Evolutionary conservation across 2,329 filamentous ascomycete species (phyloP).

Genomic region (Colletotrichum camelliae): DNA sequence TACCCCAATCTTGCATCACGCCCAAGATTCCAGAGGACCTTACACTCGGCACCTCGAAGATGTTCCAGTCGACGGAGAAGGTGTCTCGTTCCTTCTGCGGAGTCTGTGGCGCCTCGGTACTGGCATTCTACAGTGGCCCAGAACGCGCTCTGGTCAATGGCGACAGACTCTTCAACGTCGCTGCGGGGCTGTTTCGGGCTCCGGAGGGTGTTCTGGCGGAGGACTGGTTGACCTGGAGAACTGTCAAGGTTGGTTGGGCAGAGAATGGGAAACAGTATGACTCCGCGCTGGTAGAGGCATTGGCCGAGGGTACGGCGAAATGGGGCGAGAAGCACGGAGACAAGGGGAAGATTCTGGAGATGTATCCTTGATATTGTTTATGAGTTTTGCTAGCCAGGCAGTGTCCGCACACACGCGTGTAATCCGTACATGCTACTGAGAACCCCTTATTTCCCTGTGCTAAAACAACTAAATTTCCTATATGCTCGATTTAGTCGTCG

Average conservation of each 20-base stretch:
- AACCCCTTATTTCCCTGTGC: too few species aligned
- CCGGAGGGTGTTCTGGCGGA: constrained; percentile 48
- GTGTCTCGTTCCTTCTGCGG: constrained; percentile 51
- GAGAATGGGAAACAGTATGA: constrained; percentile 43
- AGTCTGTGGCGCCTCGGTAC: constrained; percentile 48
- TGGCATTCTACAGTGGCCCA: constrained; percentile 35
- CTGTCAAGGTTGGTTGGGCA: constrained; percentile 35
- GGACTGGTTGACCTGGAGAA: constrained; percentile 52
- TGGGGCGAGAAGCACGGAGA: constrained; percentile 43
- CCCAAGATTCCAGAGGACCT: constrained; percentile 42
- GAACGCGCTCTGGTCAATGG: constrained; percentile 25
- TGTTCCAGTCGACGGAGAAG: constrained; percentile 42
- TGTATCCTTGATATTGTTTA: constrained; percentile 1
- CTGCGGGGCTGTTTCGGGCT: constrained; percentile 49
- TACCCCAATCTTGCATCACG: constrained; percentile 40
- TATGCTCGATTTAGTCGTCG: too few species aligned
- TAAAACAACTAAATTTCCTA: too few species aligned
- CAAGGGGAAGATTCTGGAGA: constrained; percentile 1
- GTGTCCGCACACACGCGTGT: too few species aligned
- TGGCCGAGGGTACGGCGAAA: constrained; percentile 41
- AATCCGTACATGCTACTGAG: too few species aligned
- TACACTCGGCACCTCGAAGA: constrained; percentile 47
- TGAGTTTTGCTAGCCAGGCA: too few species aligned
- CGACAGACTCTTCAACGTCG: constrained; percentile 41
- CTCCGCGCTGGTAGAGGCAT: constrained; percentile 34